Base-by-base conservation (phyloP, 139 green algal genomes). In the Tetradesmus lagerheimii region DNA sequence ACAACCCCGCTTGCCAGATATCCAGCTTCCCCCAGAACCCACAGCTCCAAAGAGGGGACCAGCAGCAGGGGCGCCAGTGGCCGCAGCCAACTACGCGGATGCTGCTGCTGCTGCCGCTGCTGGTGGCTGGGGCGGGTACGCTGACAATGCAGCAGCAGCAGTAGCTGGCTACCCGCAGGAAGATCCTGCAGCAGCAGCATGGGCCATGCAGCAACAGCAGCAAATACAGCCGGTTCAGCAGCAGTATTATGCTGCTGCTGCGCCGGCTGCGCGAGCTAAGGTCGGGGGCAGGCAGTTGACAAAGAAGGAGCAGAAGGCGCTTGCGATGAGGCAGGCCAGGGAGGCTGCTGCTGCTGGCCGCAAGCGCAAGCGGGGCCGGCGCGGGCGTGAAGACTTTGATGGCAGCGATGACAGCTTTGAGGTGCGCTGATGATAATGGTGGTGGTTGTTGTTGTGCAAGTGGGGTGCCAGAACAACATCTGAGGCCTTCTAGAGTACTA, bases 331-430 rank as follows among this genome's bases (percentile, higher is more conserved):
- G 79, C 43, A 45, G 57, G 82, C 82, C 2, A 53, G 34, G 31
- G 82, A 27, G 53, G 82, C 82, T 43, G 82, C 53, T 27, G 80
- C 80, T 25, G 79, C 39, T 76, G 81, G 50, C 35, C 23, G 39
- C 77, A 92, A 91, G 86, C 57, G 43, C 16, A 89, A 90, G 81
- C n/a, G 41, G 20, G 82, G 31, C 45, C 62, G 77, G 39, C 76
- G 77, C 5, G 39, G 87, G 15, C 31, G 34, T n/a, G 85, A 83
- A 18, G 85, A 83, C 71, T 75, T 31, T 29, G 53, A 34, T 25
- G 50, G 31, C 87, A 90, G 76, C 31, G 87, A 90, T 37, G 77
- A 86, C 29, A 45, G 35, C 27, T 90, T 66, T 86, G 87, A 90
- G 76, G 50, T 90, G 29, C 18, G 34, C n/a, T n/a, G n/a, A 35